A percentile compares a stretch with the other conserved stretches of the same genome.
phyloP scores from a whole-genome alignment of 257 asterid species.

The Petunia secreta region DNA sequence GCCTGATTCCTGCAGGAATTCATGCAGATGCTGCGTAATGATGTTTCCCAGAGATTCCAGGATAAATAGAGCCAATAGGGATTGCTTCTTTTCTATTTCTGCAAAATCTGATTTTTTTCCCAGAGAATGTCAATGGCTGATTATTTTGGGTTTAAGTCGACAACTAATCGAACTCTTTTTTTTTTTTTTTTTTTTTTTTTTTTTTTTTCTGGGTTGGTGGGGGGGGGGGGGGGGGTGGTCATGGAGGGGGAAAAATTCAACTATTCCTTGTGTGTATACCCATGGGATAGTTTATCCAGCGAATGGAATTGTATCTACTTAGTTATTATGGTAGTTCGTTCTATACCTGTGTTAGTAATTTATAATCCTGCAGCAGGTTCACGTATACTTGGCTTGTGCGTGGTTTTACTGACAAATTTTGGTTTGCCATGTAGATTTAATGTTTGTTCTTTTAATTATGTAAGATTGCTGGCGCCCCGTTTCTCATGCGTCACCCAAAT shows the following conservation, averaged over 20 bases:
- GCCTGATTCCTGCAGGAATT: slow-evolving; percentile 49
- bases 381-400: not conserved
- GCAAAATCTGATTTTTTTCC: not conserved
- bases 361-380: not conserved
- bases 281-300: not conserved
- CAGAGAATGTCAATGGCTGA: not conserved
- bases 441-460: too few species aligned
- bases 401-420: not conserved
- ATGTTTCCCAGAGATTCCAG: slow-evolving; percentile 45
- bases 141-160: not conserved
- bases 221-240: too few species aligned
- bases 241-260: not conserved
- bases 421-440: not conserved
- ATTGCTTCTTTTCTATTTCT: not conserved
- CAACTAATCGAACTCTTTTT: not conserved
- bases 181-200: not conserved
- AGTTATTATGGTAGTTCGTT: not conserved
- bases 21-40: slow-evolving; percentile 58
- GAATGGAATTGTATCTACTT: slow-evolving; percentile 4
- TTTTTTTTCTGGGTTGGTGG: too few species aligned
- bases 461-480: not conserved
- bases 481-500: not conserved
- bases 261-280: slow-evolving; percentile 8
- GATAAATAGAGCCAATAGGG: slow-evolving; percentile 34
- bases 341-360: not conserved